Conservation (phyloP, 352 stramenopile genomes). For the Phytophthora aleatoria region DNA sequence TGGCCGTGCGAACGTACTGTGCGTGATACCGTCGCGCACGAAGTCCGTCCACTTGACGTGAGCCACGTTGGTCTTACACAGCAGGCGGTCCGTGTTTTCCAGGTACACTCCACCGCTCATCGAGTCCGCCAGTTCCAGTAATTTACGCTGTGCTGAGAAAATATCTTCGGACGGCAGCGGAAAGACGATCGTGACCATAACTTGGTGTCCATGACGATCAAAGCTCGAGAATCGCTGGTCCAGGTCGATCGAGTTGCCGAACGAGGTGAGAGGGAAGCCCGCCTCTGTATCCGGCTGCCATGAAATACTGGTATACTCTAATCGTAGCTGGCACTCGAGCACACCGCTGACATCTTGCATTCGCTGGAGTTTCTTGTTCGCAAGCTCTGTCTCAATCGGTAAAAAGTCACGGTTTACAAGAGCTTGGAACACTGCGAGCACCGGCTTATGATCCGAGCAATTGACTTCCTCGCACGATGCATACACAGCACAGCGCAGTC, state of each 20-base stretch:
- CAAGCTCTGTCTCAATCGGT: slow-evolving; percentile 51
- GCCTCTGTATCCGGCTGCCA: slow-evolving; percentile 46
- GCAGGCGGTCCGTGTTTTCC: slow-evolving; percentile 39
- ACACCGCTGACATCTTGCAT: slow-evolving; percentile 70
- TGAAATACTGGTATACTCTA: slow-evolving; percentile 55
- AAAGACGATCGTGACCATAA: slow-evolving; percentile 74
- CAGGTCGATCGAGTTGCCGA: slow-evolving; percentile 21
- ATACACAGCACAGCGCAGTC: slow-evolving; percentile 73
- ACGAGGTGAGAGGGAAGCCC: slow-evolving; percentile 18
- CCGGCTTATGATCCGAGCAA: slow-evolving; percentile 87
- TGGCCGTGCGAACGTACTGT: slow-evolving; percentile 61
- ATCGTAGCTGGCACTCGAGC: slow-evolving; percentile 56
- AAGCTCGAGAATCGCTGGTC: slow-evolving; percentile 39
- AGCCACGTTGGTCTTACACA: slow-evolving; percentile 57
- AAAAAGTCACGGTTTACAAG: slow-evolving; percentile 62
- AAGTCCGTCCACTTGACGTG: slow-evolving; percentile 57
- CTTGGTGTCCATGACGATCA: slow-evolving; percentile 44
- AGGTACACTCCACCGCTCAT: slow-evolving; percentile 69
- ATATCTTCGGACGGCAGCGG: slow-evolving; percentile 83
- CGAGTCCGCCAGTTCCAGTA: slow-evolving; percentile 77
- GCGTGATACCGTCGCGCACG: slow-evolving; percentile 50
- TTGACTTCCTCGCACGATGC: slow-evolving; percentile 72
- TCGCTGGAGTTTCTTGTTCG: slow-evolving; percentile 54
- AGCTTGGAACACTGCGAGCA: slow-evolving; percentile 73
- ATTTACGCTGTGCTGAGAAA: slow-evolving; percentile 82